Base-by-base conservation (phyloP, 495 filamentous ascomycete genomes). In the Daldinia concentrica region DNA sequence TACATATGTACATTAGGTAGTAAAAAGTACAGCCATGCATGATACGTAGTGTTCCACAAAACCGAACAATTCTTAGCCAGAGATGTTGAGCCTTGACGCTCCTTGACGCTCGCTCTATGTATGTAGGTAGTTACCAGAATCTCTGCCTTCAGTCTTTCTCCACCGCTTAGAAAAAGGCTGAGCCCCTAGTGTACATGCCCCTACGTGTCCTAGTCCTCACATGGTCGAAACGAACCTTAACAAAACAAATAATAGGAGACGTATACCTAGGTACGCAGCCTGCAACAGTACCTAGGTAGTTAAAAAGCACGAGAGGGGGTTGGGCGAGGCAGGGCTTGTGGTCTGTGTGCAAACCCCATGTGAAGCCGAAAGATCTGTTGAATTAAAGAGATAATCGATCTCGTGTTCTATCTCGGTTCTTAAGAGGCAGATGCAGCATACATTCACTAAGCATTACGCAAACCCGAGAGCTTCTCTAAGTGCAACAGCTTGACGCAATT, bases 111-210 rank as follows among this genome's bases (percentile, higher is more conserved):
- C 48, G 8, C 68, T 64, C 37, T 36, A n/a, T n/a, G n/a, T n/a
- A n/a, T n/a, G n/a, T n/a, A n/a, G n/a, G n/a, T n/a, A n/a, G n/a
- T n/a, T n/a, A 60, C 67, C 59, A 45, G 64, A 64, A 61, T 36
- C 34, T 36, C 26, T 64, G 60, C 64, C 69, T 68, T 56, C 50
- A 58, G 15, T 54, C 56, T 64, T 73, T 73, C 70, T 73, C 64
- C 70, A 73, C 61, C 61, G 68, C 36, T 62, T 43, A 52, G 24
- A 71, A 52, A 43, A 19, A 51, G 50, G 36, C 54, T 60, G 58
- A 45, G 63, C 19, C 41, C 58, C 48, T 36, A 36, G n/a, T n/a
- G 29, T 7, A 36, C 34, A 36, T 36, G 63, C 19, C 41, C 58
- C 48, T 45, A 43, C 39, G 48, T 57, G 29, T 62, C 17, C 50